A percentile compares a stretch with the other conserved stretches of the same genome.
Conservation (phyloP, 2,329 filamentous ascomycete species). For the Sclerotinia minor region DNA sequence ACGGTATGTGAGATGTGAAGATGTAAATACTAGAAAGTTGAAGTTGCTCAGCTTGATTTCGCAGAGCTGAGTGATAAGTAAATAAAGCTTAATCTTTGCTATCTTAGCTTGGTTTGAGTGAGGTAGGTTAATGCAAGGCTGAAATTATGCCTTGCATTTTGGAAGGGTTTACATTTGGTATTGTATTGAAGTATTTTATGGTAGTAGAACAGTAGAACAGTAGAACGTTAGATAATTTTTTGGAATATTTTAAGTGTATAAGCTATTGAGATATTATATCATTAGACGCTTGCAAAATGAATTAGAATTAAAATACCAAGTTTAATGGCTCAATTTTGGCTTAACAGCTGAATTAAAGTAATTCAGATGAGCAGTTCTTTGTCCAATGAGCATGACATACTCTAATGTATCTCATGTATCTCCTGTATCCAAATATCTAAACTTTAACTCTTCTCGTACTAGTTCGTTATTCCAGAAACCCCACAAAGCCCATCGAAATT, state of each 20-base stretch:
- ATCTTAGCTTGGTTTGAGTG: not conserved
- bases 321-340: too few relatives aligned
- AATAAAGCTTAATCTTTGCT: slow-evolving; percentile 6
- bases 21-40: not conserved
- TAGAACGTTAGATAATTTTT: too few relatives aligned
- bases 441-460: not conserved
- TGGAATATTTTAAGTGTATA: too few relatives aligned
- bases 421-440: not conserved
- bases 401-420: not conserved
- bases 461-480: not conserved
- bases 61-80: slow-evolving; percentile 7
- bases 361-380: not conserved
- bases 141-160: slow-evolving; percentile 3
- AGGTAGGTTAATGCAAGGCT: not conserved
- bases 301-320: too few relatives aligned
- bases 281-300: too few relatives aligned
- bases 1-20: not conserved
- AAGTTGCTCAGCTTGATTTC: not conserved
- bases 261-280: too few relatives aligned
- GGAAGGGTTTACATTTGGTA: too few relatives aligned
- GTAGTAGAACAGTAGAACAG: too few relatives aligned
- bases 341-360: not conserved
- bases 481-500: slow-evolving; percentile 7
- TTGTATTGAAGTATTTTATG: too few relatives aligned
- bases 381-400: not conserved